Base-by-base conservation (phyloP, 2,329 filamentous ascomycete species). In the Trichophyton verrucosum region DNA sequence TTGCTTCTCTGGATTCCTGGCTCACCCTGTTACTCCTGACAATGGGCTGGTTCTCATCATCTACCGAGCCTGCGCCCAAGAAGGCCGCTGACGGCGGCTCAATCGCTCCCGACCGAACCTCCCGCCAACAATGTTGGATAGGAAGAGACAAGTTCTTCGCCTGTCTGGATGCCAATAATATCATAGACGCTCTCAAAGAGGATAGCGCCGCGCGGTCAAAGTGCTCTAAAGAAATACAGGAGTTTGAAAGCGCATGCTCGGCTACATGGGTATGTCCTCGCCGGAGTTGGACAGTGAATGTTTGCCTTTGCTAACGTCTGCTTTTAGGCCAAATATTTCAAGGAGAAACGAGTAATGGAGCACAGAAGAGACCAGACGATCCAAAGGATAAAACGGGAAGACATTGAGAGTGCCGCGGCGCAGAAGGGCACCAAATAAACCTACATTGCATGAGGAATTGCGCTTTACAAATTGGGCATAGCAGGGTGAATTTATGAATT, bases 291-390 rank as follows among this genome's bases (percentile, higher is more conserved):
- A 5, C 15, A n/a, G 22, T 13, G 36, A 15, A 13, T 42, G 30
- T 38, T 30, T 30, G 15, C 15, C 62, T 51, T 24, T 51, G 36
- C 42, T 57, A 55, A 30, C 11, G 60, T 33, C 56, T 60, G 57
- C 61, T 57, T 66, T 60, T 68, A 94, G 89, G 88, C 96, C 63
- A 90, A 91, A 76, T 97, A 99, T 75, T 99, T 99, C 77, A 96
- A 97, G 80, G 91, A 96, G 75, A 88, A 91, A 77, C 82, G 94
- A 69, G 89, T 97, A 40, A 92, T 95, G 76, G 94, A 99, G 68
- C 82, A 88, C 70, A 88, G 95, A 68, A 90, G 92, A 75, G 86
- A 88, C 70, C 80, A 86, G 75, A 87, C 89, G 24, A 78, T 96
- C 65, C 86, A 87, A 68, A 83, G 84, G 71, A 82, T 96, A 68